A percentile compares a stretch with the other conserved stretches of the same genome.
These are phyloP conservation scores for Aspergillus funiculosus DNA, from an alignment of 495 filamentous ascomycete genomes.

Conservation along the genomic window DNA sequence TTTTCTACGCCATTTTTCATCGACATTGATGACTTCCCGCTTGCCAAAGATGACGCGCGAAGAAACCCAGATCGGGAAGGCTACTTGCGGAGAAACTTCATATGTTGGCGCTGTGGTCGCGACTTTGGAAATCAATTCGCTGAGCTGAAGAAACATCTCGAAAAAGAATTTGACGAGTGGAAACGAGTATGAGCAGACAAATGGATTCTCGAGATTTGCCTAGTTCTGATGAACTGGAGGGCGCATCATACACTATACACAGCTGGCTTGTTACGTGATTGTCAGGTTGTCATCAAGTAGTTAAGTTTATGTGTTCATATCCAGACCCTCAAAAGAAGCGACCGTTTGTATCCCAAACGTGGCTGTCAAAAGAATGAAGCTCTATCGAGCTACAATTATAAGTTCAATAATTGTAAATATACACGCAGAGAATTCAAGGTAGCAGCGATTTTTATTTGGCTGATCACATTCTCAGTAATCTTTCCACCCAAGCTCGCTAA, in stretches of 20 bases:
- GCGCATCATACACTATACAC: too few relatives aligned
- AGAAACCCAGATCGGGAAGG: constrained; percentile 48
- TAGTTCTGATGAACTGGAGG: too few relatives aligned
- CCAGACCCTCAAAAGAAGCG: not conserved
- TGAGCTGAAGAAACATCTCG: constrained; percentile 73
- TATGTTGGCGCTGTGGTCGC: constrained; percentile 80
- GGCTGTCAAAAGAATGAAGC: constrained; percentile 4
- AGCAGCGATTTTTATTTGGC: constrained; percentile 10
- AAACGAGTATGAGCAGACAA: constrained; percentile 48
- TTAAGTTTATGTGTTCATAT: not conserved
- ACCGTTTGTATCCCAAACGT: constrained; percentile 12
- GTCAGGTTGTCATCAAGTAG: too few relatives aligned
- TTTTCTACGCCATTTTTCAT: constrained; percentile 89
- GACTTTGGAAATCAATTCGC: constrained; percentile 67
- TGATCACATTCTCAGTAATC: constrained; percentile 31
- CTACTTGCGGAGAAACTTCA: constrained; percentile 57
- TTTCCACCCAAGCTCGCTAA: constrained; percentile 10
- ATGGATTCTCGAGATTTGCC: too few relatives aligned
- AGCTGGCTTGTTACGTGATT: too few relatives aligned
- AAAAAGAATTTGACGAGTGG: constrained; percentile 77
- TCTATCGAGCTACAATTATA: constrained; percentile 15
- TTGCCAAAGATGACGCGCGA: constrained; percentile 55
- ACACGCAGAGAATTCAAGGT: constrained; percentile 25
- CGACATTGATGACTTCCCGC: constrained; percentile 71
- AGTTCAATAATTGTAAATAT: constrained; percentile 27